A percentile compares a stretch with the other conserved stretches of the same genome.
phyloP scores from a whole-genome alignment of 768 basidiomycete species.

The Mycena venus region DNA sequence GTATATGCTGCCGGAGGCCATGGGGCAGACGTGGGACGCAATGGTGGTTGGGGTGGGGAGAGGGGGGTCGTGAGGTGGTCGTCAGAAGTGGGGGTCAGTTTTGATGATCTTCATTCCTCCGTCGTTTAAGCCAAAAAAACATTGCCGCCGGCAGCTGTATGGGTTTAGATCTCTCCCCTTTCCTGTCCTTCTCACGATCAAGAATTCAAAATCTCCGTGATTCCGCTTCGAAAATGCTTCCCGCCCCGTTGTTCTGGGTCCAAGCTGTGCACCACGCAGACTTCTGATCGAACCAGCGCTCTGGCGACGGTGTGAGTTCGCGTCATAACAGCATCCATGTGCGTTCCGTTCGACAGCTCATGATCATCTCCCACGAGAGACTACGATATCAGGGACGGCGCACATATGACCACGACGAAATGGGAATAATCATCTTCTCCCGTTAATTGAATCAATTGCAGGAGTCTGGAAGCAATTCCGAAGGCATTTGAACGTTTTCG shows the following conservation, averaged over 20 bases:
- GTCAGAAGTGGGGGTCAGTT: constrained; percentile 7
- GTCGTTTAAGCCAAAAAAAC: constrained; percentile 15
- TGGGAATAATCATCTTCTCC: constrained; percentile 1
- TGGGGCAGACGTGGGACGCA: background rate
- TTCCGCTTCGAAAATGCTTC: background rate
- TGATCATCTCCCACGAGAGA: background rate
- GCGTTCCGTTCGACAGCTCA: background rate
- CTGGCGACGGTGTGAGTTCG: background rate
- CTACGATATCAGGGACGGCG: background rate
- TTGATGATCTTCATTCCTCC: constrained; percentile 17
- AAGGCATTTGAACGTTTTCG: no score
- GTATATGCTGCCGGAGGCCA: constrained; percentile 30
- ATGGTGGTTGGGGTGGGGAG: background rate
- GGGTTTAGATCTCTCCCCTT: background rate
- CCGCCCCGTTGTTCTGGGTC: background rate
- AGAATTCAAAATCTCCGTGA: background rate
- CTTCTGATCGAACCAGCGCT: background rate
- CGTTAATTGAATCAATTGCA: no score
- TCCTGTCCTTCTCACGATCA: no score
- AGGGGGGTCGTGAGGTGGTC: background rate
- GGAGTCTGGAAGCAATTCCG: no score
- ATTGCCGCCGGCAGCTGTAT: background rate
- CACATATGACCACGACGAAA: background rate
- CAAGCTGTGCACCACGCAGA: background rate
- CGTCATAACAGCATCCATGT: background rate